A percentile compares a stretch with the other conserved stretches of the same genome.
Conservation (phyloP, 1,284 basidiomycete genomes). For the Neotropicomus parvogracilis region DNA sequence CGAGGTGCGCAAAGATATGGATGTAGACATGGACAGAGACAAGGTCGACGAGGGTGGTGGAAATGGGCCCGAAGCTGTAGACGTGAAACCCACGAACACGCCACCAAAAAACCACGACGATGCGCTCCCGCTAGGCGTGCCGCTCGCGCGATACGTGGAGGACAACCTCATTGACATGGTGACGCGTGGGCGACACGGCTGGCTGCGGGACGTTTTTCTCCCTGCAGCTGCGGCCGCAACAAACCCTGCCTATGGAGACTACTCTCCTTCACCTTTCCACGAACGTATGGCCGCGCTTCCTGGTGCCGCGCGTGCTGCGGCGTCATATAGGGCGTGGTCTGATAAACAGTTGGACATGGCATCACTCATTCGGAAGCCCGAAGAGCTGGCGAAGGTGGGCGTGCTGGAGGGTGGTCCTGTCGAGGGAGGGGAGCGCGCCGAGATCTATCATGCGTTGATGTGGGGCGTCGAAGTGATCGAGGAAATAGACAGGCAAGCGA, state of each 20-base stretch:
- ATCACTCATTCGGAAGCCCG: constrained; percentile 54
- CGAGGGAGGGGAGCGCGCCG: constrained; percentile 16
- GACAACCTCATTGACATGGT: constrained; percentile 56
- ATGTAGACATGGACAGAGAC: neutral
- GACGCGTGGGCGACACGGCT: constrained; percentile 52
- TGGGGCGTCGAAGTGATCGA: constrained; percentile 23
- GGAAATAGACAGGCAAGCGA: constrained; percentile 18
- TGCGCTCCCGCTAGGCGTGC: constrained; percentile 37
- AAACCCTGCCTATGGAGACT: neutral
- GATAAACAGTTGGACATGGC: constrained; percentile 63
- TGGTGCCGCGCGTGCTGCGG: constrained; percentile 40
- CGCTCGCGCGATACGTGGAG: constrained; percentile 57
- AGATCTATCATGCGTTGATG: constrained; percentile 33
- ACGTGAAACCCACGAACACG: neutral
- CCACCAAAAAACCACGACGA: neutral
- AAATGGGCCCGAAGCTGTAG: neutral
- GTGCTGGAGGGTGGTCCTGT: constrained; percentile 28
- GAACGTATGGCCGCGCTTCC: constrained; percentile 26
- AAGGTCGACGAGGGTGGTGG: neutral
- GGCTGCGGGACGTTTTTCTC: constrained; percentile 31
- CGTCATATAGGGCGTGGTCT: constrained; percentile 41
- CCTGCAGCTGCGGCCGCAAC: neutral
- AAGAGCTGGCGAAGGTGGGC: constrained; percentile 61
- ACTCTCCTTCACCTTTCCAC: constrained; percentile 6
- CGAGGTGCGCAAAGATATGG: neutral